Evolutionary conservation across 441 rosid species (phyloP), one percentile per base, ranked within the genome.

Genomic region (Theobroma grandiflorum): DNA sequence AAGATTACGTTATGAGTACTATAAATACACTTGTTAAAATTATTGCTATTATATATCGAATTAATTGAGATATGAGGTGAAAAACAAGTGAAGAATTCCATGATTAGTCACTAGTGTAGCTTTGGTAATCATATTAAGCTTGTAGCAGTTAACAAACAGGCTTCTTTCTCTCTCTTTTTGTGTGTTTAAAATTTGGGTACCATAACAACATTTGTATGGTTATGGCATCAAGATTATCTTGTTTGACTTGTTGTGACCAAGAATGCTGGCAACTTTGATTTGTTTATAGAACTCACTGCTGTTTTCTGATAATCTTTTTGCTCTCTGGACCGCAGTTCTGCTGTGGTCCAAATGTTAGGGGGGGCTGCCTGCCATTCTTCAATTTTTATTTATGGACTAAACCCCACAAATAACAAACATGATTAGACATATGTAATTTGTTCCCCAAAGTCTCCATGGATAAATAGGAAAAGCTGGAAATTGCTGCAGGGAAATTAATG

Each of bases 351-450:
- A 45, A 37, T 10, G 26, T 16, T 16, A 3, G 49, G 6, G 18
- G 50, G 71, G 18, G 6, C 55, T 26, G n/a, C 74, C 20, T 26
- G 33, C 31, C 8, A 22, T 9, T 37, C 43, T 16, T 10, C 18
- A 20, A 43, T n/a, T 68, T 45, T 68, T 68, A 42, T 42, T 72
- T 18, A 18, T 26, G 31, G 33, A 37, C 45, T 18, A 72, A 33
- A 62, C 75, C 75, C 75, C 35, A 62, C 9, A 16, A 52, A 52
- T 50, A 52, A 73, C 53, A 38, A 62, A 55, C 74, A 45, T 31
- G 63, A 73, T 73, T 53, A 14, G 14, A 62, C 31, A 37, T 47
- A 37, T 31, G 15, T 66, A 40, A 9, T 37, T 15, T 59, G 2
- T 6, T 10, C 9, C 26, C 8, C 43, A 4, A 11, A 58, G 31